Percentiles rank a stretch among this genome's conserved stretches.
phyloP scores from a whole-genome alignment of 1,284 basidiomycete species.

The Pterula multifida region DNA sequence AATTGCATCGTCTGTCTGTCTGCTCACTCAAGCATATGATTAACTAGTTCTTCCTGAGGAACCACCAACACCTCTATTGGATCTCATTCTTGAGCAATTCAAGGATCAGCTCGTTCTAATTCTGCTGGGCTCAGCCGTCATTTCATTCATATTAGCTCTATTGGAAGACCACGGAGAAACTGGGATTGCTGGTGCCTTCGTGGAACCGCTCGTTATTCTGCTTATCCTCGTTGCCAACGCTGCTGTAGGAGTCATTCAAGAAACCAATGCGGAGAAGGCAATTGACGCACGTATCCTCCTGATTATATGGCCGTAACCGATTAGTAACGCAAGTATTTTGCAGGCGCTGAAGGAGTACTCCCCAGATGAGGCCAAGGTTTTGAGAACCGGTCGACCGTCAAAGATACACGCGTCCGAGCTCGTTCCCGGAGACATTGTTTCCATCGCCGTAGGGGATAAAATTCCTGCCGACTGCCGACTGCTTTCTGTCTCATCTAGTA shows the following conservation, averaged over 20 bases:
- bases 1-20: slow-evolving; percentile 6
- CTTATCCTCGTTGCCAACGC: slow-evolving; percentile 92
- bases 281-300: slow-evolving; percentile 65
- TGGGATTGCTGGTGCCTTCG: slow-evolving; percentile 71
- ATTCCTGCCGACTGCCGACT: slow-evolving; percentile 90
- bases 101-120: slow-evolving; percentile 95
- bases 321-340: background rate
- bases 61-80: slow-evolving; percentile 82
- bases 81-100: slow-evolving; percentile 94
- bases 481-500: slow-evolving; percentile 80
- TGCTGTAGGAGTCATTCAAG: slow-evolving; percentile 89
- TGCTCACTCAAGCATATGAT: slow-evolving; percentile 2
- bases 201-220: slow-evolving; percentile 87
- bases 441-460: slow-evolving; percentile 85
- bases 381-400: slow-evolving; percentile 60
- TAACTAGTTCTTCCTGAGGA: slow-evolving; percentile 85
- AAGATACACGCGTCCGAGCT: slow-evolving; percentile 78
- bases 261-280: slow-evolving; percentile 88
- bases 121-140: slow-evolving; percentile 79
- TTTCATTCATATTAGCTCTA: slow-evolving; percentile 83
- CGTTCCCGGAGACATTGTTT: slow-evolving; percentile 88
- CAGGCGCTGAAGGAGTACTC: slow-evolving; percentile 92
- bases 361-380: slow-evolving; percentile 87
- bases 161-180: slow-evolving; percentile 66
- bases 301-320: slow-evolving; percentile 8